Percentiles rank a stretch among this genome's conserved stretches.
Conservation (phyloP, 495 filamentous ascomycete species). For the Pyrenula aspistea region DNA sequence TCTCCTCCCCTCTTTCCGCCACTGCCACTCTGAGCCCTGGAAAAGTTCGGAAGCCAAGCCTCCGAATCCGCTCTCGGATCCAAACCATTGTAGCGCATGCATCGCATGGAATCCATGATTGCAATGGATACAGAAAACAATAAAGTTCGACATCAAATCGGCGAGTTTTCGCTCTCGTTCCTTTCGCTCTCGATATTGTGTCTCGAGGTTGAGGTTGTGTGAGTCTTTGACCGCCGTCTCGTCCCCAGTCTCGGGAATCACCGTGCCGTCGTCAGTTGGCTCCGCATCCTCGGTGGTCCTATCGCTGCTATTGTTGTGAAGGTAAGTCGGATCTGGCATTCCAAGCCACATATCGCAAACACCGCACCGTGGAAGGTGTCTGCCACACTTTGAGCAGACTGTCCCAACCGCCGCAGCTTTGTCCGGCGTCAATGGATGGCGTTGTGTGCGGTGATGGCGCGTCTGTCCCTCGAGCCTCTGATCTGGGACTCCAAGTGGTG, state of each 20-base stretch:
- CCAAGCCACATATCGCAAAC: constrained; percentile 82
- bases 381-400: constrained; percentile 73
- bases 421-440: not conserved
- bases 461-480: not conserved
- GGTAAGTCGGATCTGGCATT: constrained; percentile 54
- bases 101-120: constrained; percentile 84
- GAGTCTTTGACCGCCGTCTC: not conserved
- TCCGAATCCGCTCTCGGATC: not conserved
- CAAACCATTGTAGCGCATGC: constrained; percentile 83
- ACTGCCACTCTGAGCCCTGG: not conserved
- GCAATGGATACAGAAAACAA: constrained; percentile 79
- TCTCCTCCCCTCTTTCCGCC: not conserved
- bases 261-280: not conserved
- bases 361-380: constrained; percentile 79
- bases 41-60: not conserved
- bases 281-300: not conserved
- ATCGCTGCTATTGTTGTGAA: constrained; percentile 5
- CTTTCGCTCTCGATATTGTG: not conserved
- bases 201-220: not conserved
- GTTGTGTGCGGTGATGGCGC: not conserved
- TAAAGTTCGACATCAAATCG: constrained; percentile 36
- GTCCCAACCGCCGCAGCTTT: constrained; percentile 24
- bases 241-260: too few relatives aligned
- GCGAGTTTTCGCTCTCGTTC: not conserved
- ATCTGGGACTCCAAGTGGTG: not conserved